Evolutionary conservation across 163 green algal species (phyloP).

Genomic region (Prototheca wickerhamii): DNA sequence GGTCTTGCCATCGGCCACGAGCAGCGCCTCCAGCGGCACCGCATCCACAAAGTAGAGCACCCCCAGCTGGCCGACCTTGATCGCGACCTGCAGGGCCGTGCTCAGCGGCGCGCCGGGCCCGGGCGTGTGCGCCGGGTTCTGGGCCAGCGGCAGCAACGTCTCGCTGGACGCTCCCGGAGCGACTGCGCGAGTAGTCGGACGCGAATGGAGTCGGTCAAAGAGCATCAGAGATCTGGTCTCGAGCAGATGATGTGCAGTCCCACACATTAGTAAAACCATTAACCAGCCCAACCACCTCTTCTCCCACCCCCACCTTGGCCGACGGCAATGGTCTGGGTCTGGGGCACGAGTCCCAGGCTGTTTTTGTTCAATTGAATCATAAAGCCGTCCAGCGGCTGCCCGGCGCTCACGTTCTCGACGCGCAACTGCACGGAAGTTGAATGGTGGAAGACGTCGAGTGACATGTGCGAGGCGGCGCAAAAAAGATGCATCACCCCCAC

Average conservation of each 20-base stretch:
- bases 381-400: slow-evolving; percentile 65
- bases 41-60: slow-evolving; percentile 72
- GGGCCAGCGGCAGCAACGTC: slow-evolving; percentile 39
- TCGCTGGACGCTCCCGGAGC: slow-evolving; percentile 38
- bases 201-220: not conserved
- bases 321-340: slow-evolving; percentile 42
- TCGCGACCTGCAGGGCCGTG: slow-evolving; percentile 67
- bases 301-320: not conserved
- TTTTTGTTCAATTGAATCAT: slow-evolving; percentile 96
- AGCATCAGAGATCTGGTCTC: not conserved
- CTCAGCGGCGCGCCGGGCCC: not conserved
- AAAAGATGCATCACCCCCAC: too few species aligned
- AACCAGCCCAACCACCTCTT: not conserved
- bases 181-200: slow-evolving; percentile 25
- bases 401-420: slow-evolving; percentile 17
- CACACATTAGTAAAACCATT: not conserved
- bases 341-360: slow-evolving; percentile 67
- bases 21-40: slow-evolving; percentile 41
- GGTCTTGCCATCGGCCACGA: slow-evolving; percentile 52
- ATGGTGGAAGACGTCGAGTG: not conserved
- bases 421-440: slow-evolving; percentile 6
- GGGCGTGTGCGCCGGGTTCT: slow-evolving; percentile 20
- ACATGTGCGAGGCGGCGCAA: not conserved
- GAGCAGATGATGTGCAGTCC: too few species aligned
- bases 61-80: slow-evolving; percentile 77